phyloP scores from a whole-genome alignment of 352 stramenopile genomes.

The Globisporangium solare region DNA sequence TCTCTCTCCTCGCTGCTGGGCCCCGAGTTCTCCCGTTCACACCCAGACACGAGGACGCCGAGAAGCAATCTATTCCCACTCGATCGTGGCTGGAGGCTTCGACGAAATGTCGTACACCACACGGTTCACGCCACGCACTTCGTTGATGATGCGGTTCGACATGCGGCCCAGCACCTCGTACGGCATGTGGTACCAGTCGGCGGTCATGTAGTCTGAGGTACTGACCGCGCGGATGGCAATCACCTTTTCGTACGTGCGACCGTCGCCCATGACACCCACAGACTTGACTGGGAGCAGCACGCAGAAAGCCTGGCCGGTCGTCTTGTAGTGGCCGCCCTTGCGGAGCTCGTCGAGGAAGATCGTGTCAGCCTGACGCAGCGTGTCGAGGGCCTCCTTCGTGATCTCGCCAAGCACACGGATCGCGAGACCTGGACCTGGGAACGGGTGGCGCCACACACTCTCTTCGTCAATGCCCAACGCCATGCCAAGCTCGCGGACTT shows the following conservation, averaged over 20 bases:
- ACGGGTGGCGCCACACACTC: constrained; percentile 98
- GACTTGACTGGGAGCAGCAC: constrained; percentile 96
- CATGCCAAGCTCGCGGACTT: constrained; percentile 97
- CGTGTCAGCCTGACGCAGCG: constrained; percentile 95
- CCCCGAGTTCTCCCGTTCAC: neutral
- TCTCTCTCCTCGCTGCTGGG: constrained; percentile 2
- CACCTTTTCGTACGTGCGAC: constrained; percentile 96
- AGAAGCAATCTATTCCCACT: constrained; percentile 93
- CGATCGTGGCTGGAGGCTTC: constrained; percentile 99
- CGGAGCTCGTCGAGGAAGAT: constrained; percentile 98
- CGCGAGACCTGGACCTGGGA: constrained; percentile 97
- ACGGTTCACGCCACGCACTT: constrained; percentile 97
- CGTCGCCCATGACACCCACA: constrained; percentile 99
- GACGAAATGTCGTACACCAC: constrained; percentile 99
- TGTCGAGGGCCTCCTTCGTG: constrained; percentile 91
- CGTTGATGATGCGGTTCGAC: constrained; percentile 98
- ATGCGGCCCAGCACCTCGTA: constrained; percentile 97
- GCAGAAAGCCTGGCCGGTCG: constrained; percentile 98
- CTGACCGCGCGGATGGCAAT: constrained; percentile 95
- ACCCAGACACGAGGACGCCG: neutral
- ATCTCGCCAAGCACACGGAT: constrained; percentile 99
- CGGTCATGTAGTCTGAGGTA: constrained; percentile 99
- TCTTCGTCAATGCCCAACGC: constrained; percentile 97
- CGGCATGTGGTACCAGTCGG: constrained; percentile 99
- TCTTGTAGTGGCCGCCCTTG: constrained; percentile 95